phyloP scores from a whole-genome alignment of 2,329 filamentous ascomycete genomes.

The Microthyrium microscopicum region DNA sequence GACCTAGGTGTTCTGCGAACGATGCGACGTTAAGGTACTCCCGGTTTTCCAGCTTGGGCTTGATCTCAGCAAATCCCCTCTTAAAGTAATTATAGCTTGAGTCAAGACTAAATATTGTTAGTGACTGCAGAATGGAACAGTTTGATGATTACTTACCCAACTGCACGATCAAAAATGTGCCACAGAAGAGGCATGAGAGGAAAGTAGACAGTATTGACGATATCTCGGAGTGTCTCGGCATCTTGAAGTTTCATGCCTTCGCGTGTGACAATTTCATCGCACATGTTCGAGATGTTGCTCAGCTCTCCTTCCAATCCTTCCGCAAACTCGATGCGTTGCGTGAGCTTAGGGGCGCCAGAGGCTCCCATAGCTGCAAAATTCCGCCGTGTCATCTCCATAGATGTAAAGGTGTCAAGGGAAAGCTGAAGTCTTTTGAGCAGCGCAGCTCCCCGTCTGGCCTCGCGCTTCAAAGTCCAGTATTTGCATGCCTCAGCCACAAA shows the following conservation, averaged over 20 bases:
- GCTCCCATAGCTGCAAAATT: constrained; percentile 94
- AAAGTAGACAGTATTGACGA: constrained; percentile 84
- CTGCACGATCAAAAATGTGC: constrained; percentile 64
- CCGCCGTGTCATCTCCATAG: constrained; percentile 88
- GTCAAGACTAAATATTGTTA: constrained; percentile 41
- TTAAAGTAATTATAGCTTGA: constrained; percentile 28
- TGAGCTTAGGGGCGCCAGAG: constrained; percentile 58
- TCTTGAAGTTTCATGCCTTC: constrained; percentile 66
- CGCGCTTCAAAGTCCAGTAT: constrained; percentile 95
- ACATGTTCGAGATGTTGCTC: constrained; percentile 54
- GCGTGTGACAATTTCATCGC: constrained; percentile 54
- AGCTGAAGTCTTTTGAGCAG: constrained; percentile 84
- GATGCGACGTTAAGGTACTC: constrained; percentile 42
- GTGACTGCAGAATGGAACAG: constrained; percentile 18
- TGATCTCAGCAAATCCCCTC: constrained; percentile 35
- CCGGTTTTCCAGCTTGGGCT: constrained; percentile 36
- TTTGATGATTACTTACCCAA: constrained; percentile 43
- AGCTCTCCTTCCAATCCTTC: constrained; percentile 60
- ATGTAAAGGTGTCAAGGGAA: constrained; percentile 91
- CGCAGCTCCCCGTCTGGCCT: constrained; percentile 78
- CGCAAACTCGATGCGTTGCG: constrained; percentile 77
- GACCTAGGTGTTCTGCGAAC: constrained; percentile 42
- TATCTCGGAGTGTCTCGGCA: constrained; percentile 56
- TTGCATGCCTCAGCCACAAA: constrained; percentile 86
- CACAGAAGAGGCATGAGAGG: constrained; percentile 62